These are phyloP conservation scores for Thelonectria rubi DNA, from an alignment of 2,329 filamentous ascomycete species.

Conservation along the genomic window DNA sequence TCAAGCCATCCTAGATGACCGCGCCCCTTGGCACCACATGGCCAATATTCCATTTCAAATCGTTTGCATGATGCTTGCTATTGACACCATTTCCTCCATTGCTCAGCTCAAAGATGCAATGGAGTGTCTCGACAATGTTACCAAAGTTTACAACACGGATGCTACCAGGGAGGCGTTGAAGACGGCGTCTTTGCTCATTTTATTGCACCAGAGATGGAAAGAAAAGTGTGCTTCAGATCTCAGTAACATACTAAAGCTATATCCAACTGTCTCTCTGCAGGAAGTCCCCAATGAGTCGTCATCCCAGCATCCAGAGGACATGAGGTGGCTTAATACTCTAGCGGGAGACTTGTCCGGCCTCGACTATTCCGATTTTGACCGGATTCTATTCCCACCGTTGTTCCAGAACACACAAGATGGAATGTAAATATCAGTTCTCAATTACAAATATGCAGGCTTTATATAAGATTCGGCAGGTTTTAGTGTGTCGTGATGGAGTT, in stretches of 20 bases:
- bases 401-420: conserved; percentile 7
- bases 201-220: conserved; percentile 61
- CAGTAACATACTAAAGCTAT: conserved; percentile 49
- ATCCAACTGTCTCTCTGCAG: conserved; percentile 38
- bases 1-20: conserved; percentile 53
- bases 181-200: conserved; percentile 62
- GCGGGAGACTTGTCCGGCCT: conserved; percentile 55
- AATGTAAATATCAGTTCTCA: not conserved
- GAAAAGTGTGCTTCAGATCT: conserved; percentile 54
- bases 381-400: conserved; percentile 44
- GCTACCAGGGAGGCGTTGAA: conserved; percentile 62
- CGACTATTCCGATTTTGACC: conserved; percentile 55
- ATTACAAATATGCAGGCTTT: not conserved
- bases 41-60: conserved; percentile 69
- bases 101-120: conserved; percentile 60
- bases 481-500: no score
- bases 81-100: conserved; percentile 61
- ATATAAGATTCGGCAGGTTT: no score
- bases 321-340: conserved; percentile 52
- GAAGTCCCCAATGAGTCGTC: conserved; percentile 20
- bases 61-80: conserved; percentile 63
- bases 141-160: conserved; percentile 54
- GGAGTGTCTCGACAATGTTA: conserved; percentile 54
- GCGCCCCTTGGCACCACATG: conserved; percentile 66
- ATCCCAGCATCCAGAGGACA: conserved; percentile 33